phyloP scores from a whole-genome alignment of 108 stramenopile species.

The Cyclotella cryptica region DNA sequence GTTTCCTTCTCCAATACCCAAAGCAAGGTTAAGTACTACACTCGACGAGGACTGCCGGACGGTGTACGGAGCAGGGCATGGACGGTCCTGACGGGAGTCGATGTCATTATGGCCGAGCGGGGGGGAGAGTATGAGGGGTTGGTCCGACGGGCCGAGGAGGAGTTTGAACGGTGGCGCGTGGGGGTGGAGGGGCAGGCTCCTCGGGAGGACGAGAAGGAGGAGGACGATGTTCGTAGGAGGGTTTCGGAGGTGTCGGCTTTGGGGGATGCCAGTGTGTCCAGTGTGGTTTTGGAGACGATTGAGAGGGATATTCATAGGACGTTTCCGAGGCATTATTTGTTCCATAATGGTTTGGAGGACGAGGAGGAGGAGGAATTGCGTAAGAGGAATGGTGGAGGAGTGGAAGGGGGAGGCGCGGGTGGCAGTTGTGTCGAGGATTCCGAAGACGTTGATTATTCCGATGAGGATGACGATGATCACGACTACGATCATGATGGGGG shows the following conservation, averaged over 20 bases:
- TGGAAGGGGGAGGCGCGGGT: not conserved
- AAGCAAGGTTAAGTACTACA: slow-evolving; percentile 37
- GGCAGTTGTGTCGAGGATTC: slow-evolving; percentile 19
- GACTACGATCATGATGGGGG: slow-evolving; percentile 5
- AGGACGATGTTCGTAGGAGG: not conserved
- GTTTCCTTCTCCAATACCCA: not conserved
- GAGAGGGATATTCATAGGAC: slow-evolving; percentile 91
- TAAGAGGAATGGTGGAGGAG: not conserved
- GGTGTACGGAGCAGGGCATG: slow-evolving; percentile 26
- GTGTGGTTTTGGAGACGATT: slow-evolving; percentile 68
- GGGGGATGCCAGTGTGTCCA: not conserved
- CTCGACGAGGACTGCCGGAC: slow-evolving; percentile 39
- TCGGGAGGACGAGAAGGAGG: not conserved
- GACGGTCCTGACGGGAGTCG: slow-evolving; percentile 42
- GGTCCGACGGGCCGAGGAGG: slow-evolving; percentile 19
- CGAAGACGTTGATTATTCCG: slow-evolving; percentile 8
- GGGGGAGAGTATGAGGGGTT: slow-evolving; percentile 26
- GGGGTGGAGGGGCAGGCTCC: not conserved
- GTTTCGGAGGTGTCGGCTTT: not conserved
- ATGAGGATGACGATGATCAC: slow-evolving; percentile 20
- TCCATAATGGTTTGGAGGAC: slow-evolving; percentile 60
- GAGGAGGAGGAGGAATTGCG: slow-evolving; percentile 23
- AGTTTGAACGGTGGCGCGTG: not conserved
- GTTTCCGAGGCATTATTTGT: slow-evolving; percentile 87
- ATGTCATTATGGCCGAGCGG: slow-evolving; percentile 26